Percentiles rank a stretch among this genome's conserved stretches.
Conservation (phyloP, 192 early-diverging fungal genomes). For the Backusella psychrophila region DNA sequence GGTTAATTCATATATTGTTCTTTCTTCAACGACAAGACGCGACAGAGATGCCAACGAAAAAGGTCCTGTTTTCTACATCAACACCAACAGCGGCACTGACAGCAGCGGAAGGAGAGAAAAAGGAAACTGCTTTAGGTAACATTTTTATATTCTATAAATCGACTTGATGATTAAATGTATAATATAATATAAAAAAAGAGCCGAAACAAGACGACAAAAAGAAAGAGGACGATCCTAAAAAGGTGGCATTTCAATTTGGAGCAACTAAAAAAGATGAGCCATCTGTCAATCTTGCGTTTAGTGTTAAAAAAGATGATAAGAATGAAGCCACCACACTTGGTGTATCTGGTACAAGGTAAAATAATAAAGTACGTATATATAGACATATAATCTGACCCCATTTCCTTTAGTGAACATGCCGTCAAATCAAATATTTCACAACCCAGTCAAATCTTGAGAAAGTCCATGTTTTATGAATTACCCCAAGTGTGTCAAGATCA, state of each 20-base stretch:
- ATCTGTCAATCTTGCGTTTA: neutral
- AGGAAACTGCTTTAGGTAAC: neutral
- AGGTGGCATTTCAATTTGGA: neutral
- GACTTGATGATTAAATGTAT: neutral
- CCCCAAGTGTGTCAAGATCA: neutral
- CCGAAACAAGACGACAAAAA: neutral
- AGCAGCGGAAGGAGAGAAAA: neutral
- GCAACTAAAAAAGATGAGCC: neutral
- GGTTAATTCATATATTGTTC: neutral
- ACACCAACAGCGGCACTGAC: neutral
- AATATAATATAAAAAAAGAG: neutral
- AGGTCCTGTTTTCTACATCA: neutral
- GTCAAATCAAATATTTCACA: neutral
- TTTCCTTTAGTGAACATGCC: neutral
- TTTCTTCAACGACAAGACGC: neutral
- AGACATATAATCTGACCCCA: neutral
- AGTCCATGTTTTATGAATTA: neutral
- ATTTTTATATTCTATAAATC: neutral
- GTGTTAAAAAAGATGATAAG: neutral
- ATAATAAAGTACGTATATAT: neutral
- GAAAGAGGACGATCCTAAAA: neutral
- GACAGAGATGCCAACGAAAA: neutral
- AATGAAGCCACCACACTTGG: neutral
- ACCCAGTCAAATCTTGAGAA: neutral
- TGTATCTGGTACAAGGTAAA: neutral